Conservation (phyloP, 2,329 filamentous ascomycete genomes). For the Aspergillus quadricinctus region DNA sequence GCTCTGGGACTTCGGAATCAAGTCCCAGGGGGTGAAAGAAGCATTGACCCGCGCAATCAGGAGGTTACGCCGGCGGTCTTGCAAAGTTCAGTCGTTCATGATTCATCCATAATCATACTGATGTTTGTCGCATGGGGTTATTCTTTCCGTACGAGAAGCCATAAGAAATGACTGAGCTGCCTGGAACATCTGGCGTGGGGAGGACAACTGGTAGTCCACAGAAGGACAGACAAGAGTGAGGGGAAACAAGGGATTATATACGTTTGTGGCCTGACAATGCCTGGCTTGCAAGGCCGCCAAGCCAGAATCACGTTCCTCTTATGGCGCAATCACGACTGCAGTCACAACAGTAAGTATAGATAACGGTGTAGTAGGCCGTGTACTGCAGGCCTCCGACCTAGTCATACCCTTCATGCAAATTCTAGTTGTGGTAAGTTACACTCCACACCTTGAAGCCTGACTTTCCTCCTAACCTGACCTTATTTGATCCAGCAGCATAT, state of each 20-base stretch:
- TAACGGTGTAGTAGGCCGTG: no score
- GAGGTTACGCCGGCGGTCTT: neutral
- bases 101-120: neutral
- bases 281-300: neutral
- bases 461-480: constrained; percentile 1
- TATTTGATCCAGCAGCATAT: constrained; percentile 18
- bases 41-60: neutral
- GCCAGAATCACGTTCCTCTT: neutral
- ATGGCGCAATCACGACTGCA: neutral
- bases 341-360: neutral
- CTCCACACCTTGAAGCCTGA: constrained; percentile 28
- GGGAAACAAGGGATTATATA: neutral
- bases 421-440: constrained; percentile 28
- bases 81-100: neutral
- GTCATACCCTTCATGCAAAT: no score
- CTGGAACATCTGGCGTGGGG: neutral
- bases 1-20: neutral
- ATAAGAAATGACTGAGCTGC: neutral
- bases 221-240: neutral
- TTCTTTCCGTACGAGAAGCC: neutral
- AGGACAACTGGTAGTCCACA: neutral
- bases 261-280: neutral
- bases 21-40: neutral
- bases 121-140: constrained; percentile 1
- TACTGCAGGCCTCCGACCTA: no score